Evolutionary conservation across 1,284 basidiomycete species (phyloP).

Genomic region (Ceratobasidium sp.): DNA sequence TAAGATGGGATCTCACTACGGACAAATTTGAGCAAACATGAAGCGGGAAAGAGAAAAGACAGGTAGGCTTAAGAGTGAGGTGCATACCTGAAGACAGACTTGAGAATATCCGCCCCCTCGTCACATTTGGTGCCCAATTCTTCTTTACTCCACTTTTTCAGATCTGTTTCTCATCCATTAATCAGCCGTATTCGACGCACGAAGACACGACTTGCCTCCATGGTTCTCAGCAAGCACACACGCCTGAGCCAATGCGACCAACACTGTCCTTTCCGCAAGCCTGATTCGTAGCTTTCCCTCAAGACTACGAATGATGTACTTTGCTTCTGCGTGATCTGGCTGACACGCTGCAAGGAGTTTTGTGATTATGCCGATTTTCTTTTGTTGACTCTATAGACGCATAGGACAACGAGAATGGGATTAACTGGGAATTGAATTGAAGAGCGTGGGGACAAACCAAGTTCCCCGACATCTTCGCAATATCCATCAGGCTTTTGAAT

Average conservation of each 20-base stretch:
- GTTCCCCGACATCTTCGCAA: conserved; percentile 85
- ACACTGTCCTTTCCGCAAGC: conserved; percentile 92
- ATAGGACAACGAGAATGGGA: conserved; percentile 34
- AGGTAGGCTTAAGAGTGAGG: neutral
- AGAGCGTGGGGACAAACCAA: conserved; percentile 64
- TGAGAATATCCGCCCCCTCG: conserved; percentile 80
- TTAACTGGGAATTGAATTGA: neutral
- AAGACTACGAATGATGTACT: conserved; percentile 94
- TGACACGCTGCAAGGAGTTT: conserved; percentile 93
- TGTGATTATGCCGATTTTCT: conserved; percentile 96
- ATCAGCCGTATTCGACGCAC: neutral
- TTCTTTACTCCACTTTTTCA: conserved; percentile 79
- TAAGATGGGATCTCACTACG: conserved; percentile 92
- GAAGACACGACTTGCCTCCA: conserved; percentile 59
- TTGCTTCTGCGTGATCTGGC: conserved; percentile 81
- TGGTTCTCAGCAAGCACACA: conserved; percentile 81
- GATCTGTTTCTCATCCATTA: conserved; percentile 58
- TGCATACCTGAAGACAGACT: conserved; percentile 88
- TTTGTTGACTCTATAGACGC: conserved; percentile 79
- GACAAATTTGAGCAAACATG: conserved; percentile 6
- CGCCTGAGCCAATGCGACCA: conserved; percentile 89
- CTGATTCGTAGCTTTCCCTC: conserved; percentile 99
- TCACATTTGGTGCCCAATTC: conserved; percentile 81
- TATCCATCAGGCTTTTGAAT: conserved; percentile 86
- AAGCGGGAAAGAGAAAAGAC: neutral